Conservation (phyloP, 345 rosid species). For the Dimocarpus longan region DNA sequence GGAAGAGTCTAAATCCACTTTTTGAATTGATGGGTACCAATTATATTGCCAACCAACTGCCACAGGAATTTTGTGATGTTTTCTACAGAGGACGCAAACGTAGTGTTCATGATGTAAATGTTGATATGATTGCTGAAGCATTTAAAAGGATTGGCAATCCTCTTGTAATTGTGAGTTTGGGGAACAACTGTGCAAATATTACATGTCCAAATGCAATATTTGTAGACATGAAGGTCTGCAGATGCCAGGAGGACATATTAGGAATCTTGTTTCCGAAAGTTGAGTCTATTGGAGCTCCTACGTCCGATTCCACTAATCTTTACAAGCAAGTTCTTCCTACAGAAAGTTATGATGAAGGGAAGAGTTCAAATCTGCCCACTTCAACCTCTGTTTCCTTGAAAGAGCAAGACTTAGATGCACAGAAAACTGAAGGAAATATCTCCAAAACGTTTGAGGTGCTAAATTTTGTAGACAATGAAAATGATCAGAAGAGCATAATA, state of each 20-base stretch:
- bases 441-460: too few relatives aligned
- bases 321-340: background rate
- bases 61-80: slow-evolving; percentile 9
- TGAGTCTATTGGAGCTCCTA: background rate
- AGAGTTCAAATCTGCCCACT: slow-evolving; percentile 6
- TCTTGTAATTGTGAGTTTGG: slow-evolving; percentile 27
- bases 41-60: slow-evolving; percentile 23
- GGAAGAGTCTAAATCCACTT: slow-evolving; percentile 6
- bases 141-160: slow-evolving; percentile 33
- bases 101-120: background rate
- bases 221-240: slow-evolving; percentile 32
- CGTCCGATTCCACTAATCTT: background rate
- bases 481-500: too few relatives aligned
- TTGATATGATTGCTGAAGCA: slow-evolving; percentile 28
- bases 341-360: slow-evolving; percentile 3
- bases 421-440: too few relatives aligned
- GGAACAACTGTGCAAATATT: background rate
- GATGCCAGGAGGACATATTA: slow-evolving; percentile 21
- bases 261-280: slow-evolving; percentile 26
- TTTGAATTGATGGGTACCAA: slow-evolving; percentile 15
- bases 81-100: background rate
- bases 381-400: background rate
- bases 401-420: background rate
- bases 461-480: too few relatives aligned
- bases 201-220: slow-evolving; percentile 24